phyloP scores from a whole-genome alignment of 768 basidiomycete genomes.

The Lactarius sanguifluus region DNA sequence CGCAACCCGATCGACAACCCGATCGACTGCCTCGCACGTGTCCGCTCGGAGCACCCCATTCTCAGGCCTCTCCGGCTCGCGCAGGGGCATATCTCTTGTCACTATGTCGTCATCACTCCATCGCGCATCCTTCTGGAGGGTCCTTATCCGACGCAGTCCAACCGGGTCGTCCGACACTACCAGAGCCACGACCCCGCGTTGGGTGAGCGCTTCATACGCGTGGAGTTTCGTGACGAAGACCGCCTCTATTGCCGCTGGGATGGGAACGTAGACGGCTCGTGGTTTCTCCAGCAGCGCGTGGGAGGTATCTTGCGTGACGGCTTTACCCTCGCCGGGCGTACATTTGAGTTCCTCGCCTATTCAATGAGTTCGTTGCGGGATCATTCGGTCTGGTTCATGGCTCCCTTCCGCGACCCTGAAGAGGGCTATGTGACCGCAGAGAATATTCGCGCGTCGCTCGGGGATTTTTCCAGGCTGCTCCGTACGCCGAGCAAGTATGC shows the following conservation, averaged over 20 bases:
- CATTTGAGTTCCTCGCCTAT: constrained; percentile 81
- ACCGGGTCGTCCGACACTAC: constrained; percentile 74
- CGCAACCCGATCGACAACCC: constrained; percentile 45
- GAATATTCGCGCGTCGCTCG: constrained; percentile 60
- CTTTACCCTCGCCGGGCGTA: constrained; percentile 65
- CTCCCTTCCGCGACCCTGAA: constrained; percentile 52
- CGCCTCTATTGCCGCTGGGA: constrained; percentile 71
- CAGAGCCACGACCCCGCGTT: constrained; percentile 38
- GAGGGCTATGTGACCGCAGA: constrained; percentile 52
- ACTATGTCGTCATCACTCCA: constrained; percentile 75
- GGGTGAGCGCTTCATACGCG: constrained; percentile 72
- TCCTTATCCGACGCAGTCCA: constrained; percentile 72
- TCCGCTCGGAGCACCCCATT: constrained; percentile 32
- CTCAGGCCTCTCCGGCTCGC: constrained; percentile 32
- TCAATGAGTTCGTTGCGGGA: constrained; percentile 77
- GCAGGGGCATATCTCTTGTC: constrained; percentile 55
- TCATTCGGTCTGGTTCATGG: constrained; percentile 82
- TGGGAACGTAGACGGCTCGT: constrained; percentile 56
- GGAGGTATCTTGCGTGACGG: constrained; percentile 54
- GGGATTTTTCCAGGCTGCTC: constrained; percentile 56
- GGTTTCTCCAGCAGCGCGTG: constrained; percentile 45
- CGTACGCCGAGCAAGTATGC: constrained; percentile 74
- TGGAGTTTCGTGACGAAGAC: constrained; percentile 85
- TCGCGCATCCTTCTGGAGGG: constrained; percentile 75
- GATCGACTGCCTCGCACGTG: constrained; percentile 46